These are phyloP conservation scores for Extremus antarcticus DNA, from an alignment of 495 filamentous ascomycete species.

Conservation along the genomic window DNA sequence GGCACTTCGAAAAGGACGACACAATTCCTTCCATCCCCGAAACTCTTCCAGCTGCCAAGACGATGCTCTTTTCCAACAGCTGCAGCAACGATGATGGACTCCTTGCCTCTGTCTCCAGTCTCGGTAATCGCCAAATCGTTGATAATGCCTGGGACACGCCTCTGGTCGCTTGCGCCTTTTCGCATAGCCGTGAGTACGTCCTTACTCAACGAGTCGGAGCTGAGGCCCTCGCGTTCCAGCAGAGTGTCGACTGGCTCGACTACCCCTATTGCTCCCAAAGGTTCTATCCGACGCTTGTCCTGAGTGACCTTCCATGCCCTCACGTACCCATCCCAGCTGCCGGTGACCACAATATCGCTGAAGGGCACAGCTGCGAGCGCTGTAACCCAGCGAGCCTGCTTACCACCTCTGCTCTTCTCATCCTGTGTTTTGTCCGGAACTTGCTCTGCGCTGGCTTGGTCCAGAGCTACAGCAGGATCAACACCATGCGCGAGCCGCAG, in stretches of 20 bases:
- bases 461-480: conserved; percentile 51
- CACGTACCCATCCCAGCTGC: conserved; percentile 86
- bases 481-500: conserved; percentile 73
- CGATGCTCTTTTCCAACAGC: conserved; percentile 79
- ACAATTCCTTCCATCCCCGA: conserved; percentile 57
- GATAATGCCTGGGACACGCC: conserved; percentile 49
- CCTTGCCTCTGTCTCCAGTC: conserved; percentile 53
- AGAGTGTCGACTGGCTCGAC: neutral
- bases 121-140: conserved; percentile 83
- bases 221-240: conserved; percentile 1
- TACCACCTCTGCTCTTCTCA: conserved; percentile 25
- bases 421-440: conserved; percentile 36
- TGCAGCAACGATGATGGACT: conserved; percentile 68
- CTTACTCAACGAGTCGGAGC: neutral
- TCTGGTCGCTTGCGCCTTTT: neutral
- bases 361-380: conserved; percentile 76
- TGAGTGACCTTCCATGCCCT: conserved; percentile 74
- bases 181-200: conserved; percentile 2
- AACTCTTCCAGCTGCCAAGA: conserved; percentile 63
- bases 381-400: conserved; percentile 78
- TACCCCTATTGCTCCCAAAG: conserved; percentile 50
- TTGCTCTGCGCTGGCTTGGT: conserved; percentile 60
- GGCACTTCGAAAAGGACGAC: conserved; percentile 72
- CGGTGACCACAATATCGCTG: conserved; percentile 75
- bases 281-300: conserved; percentile 69